phyloP scores from a whole-genome alignment of 2,329 filamentous ascomycete genomes.

The Sporothrix phasma region DNA sequence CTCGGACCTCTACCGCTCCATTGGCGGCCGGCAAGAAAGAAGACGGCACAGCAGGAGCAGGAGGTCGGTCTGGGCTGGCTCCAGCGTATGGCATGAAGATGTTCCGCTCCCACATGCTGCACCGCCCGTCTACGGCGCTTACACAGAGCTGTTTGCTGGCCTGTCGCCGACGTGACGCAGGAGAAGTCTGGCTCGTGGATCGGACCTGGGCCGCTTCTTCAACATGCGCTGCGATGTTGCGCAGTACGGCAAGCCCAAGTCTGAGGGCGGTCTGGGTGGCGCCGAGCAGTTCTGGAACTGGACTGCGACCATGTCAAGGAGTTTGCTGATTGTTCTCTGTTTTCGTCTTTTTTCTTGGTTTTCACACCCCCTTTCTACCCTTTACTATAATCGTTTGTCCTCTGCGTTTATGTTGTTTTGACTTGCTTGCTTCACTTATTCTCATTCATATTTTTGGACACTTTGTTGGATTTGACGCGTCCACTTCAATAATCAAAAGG shows the following conservation, averaged over 20 bases:
- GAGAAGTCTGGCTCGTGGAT: slow-evolving; percentile 24
- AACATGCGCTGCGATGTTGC: slow-evolving; percentile 25
- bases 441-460: neutral
- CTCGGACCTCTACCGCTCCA: slow-evolving; percentile 21
- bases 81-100: neutral
- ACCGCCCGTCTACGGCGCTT: slow-evolving; percentile 26
- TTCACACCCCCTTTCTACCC: no score
- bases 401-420: neutral
- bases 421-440: neutral
- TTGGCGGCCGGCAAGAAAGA: neutral
- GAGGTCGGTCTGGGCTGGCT: slow-evolving; percentile 3
- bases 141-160: slow-evolving; percentile 31
- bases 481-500: slow-evolving; percentile 2
- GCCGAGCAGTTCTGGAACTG: slow-evolving; percentile 33
- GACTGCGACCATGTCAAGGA: slow-evolving; percentile 30
- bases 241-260: slow-evolving; percentile 23
- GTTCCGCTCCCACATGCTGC: slow-evolving; percentile 12
- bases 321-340: slow-evolving; percentile 9
- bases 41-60: neutral
- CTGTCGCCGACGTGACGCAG: slow-evolving; percentile 27
- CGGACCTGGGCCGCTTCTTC: slow-evolving; percentile 29
- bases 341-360: neutral
- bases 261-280: slow-evolving; percentile 31
- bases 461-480: neutral
- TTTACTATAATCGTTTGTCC: neutral